Base-by-base conservation (phyloP, 495 filamentous ascomycete species). In the Daldinia bambusicola region DNA sequence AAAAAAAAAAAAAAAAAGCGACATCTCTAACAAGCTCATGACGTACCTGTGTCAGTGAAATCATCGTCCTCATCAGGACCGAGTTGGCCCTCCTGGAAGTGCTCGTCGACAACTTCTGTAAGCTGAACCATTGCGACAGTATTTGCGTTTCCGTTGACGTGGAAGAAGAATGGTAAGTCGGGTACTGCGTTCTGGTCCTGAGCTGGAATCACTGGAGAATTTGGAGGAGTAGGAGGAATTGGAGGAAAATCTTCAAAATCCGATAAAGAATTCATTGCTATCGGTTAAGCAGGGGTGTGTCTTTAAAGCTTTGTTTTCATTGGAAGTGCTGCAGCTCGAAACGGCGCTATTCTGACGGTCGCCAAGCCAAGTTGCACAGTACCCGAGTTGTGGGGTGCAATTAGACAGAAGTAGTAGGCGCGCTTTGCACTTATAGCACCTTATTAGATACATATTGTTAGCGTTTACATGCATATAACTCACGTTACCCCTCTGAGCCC, bases 81-180 rank as follows among this genome's bases (percentile, higher is more conserved):
- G 51, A 85, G 83, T 71, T 91, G 89, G 80, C 92, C 91, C 74
- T 90, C 80, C 77, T 88, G 83, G 85, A 98, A 97, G 80, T 95
- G 93, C 84, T 97, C 94, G 79, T 99, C 95, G 69, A 94, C 89
- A 77, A 99, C 94, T 83, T 98, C 96, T 72, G 89, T 90, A 71
- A 99, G 92, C 82, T 96, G 92, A 78, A 99, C 95, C 95, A 99
- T 99, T 75, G 58, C 52, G 60, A 40, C 31, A 6, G 1, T 10
- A 10, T 36, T 6, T 36, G 7, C 9, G 34, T 45, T 45, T 45
- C 41, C 41, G 41, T 45, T 45, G 41, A 7, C 26, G 26, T 26
- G 6, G 43, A 20, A 12, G 18, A 48, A 48, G 3, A 48, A 48
- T 22, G n/a, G 10, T 14, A 56, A 26, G 4, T 57, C n/a, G 14